Conservation (phyloP, 306 rosid species). For the Argentina anserina region DNA sequence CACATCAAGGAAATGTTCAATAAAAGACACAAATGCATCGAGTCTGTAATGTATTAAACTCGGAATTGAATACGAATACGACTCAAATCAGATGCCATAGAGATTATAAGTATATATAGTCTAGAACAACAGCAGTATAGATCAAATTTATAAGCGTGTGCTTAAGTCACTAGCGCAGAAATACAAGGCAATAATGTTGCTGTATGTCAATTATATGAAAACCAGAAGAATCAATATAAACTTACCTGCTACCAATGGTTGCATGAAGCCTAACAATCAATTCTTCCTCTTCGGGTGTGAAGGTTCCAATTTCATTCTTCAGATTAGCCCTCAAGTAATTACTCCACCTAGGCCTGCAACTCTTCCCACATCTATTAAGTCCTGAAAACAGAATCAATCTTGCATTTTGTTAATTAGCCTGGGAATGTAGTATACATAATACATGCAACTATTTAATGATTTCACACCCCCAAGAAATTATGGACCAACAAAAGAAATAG, state of each 20-base stretch:
- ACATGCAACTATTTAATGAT: not conserved
- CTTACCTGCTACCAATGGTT: slow-evolving; percentile 94
- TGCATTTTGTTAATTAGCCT: not conserved
- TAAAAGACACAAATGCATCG: not conserved
- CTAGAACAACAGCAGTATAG: not conserved
- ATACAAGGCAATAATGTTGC: not conserved
- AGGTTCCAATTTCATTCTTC: slow-evolving; percentile 55
- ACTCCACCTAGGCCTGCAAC: slow-evolving; percentile 66
- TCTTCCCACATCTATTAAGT: slow-evolving; percentile 70
- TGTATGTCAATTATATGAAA: not conserved
- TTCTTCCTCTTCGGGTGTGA: slow-evolving; percentile 84
- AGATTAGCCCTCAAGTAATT: slow-evolving; percentile 55
- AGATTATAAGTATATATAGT: not conserved
- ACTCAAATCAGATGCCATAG: not conserved
- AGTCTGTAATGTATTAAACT: not conserved
- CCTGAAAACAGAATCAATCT: slow-evolving; percentile 40
- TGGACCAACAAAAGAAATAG: not conserved
- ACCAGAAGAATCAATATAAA: not conserved
- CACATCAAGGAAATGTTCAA: not conserved
- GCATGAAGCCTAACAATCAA: slow-evolving; percentile 82
- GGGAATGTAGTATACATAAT: not conserved
- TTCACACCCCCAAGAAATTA: not conserved
- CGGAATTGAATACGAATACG: not conserved
- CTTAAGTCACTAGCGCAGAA: not conserved
- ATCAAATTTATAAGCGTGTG: not conserved